phyloP scores from a whole-genome alignment of 768 basidiomycete genomes.

The Tulasnella sp. region DNA sequence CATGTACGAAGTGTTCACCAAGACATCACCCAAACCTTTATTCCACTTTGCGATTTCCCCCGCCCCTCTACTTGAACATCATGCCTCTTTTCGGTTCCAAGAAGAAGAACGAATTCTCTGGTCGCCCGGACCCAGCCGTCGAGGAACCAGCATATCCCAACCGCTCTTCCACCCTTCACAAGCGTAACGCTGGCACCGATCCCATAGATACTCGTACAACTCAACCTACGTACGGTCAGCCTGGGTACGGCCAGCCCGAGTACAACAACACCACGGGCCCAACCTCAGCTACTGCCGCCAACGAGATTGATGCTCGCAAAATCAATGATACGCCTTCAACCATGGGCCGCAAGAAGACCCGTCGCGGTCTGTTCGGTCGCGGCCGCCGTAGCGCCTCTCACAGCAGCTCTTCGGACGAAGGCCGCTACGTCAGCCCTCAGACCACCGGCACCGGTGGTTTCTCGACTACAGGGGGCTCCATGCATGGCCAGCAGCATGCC shows the following conservation, averaged over 20 bases:
- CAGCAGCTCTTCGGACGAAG: slow-evolving; percentile 6
- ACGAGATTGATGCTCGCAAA: not conserved
- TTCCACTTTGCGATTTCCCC: not conserved
- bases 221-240: not conserved
- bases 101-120: slow-evolving; percentile 15
- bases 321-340: not conserved
- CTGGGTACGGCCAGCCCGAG: not conserved
- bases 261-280: not conserved
- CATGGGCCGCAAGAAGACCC: slow-evolving; percentile 13
- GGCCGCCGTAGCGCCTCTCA: not conserved
- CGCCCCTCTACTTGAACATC: not conserved
- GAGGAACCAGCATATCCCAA: not conserved
- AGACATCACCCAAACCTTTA: not conserved
- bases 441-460: not conserved
- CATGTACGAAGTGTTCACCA: not conserved
- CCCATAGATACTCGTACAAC: not conserved
- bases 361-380: not conserved
- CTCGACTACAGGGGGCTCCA: not conserved
- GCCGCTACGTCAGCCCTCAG: not conserved
- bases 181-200: not conserved
- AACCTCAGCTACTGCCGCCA: not conserved
- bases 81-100: slow-evolving; percentile 18
- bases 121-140: slow-evolving; percentile 2
- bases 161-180: not conserved
- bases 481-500: not conserved